These are phyloP conservation scores for Rhizophora mangle DNA, from an alignment of 345 rosid species.

Conservation along the genomic window DNA sequence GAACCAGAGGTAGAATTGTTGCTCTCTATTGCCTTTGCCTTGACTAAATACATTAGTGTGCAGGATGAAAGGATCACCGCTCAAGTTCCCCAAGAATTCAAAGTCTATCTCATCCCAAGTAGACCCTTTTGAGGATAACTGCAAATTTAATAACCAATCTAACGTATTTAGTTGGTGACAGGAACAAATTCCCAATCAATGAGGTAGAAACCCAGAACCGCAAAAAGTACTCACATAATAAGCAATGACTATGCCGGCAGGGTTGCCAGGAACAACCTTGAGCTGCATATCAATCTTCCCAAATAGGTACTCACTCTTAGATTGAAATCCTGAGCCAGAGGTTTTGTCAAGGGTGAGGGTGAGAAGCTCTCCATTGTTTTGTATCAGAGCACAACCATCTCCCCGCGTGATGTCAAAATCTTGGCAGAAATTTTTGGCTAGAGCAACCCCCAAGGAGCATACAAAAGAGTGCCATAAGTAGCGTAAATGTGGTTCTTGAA, in stretches of 20 bases:
- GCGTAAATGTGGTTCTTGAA: too few species aligned
- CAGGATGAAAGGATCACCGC: slow-evolving; percentile 7
- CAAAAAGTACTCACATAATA: not conserved
- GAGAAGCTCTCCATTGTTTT: slow-evolving; percentile 3
- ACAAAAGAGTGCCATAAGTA: too few species aligned
- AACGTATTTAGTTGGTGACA: not conserved
- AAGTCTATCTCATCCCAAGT: slow-evolving; percentile 11
- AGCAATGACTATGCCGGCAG: slow-evolving; percentile 5
- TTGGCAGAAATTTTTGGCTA: not conserved
- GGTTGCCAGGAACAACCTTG: slow-evolving; percentile 1
- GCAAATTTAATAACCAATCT: not conserved
- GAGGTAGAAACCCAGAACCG: not conserved
- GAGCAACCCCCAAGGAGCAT: not conserved
- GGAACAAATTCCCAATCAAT: not conserved
- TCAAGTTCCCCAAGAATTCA: slow-evolving; percentile 6
- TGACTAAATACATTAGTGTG: slow-evolving; percentile 6
- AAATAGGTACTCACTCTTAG: slow-evolving; percentile 4
- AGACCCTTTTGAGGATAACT: slow-evolving; percentile 9
- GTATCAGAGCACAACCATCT: not conserved
- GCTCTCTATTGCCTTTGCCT: slow-evolving; percentile 13
- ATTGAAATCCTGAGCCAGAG: slow-evolving; percentile 9
- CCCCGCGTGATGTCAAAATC: slow-evolving; percentile 6
- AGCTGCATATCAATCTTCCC: slow-evolving; percentile 13
- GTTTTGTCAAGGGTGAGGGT: slow-evolving; percentile 1
- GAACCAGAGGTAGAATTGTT: slow-evolving; percentile 7